Evolutionary conservation across 1,284 basidiomycete species (phyloP).

Genomic region (Cerioporus squamosus): DNA sequence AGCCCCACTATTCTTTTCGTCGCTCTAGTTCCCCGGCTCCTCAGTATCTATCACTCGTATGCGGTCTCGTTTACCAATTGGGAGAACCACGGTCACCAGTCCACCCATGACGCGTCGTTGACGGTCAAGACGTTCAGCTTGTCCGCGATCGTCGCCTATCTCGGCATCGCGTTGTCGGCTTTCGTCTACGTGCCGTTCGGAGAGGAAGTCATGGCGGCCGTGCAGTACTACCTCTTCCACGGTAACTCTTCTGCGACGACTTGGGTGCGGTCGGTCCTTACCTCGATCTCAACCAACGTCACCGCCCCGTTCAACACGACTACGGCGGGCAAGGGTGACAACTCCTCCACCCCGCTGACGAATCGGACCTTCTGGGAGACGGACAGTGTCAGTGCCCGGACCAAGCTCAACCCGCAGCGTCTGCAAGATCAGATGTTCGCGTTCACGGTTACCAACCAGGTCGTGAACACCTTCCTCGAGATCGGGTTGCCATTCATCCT

Average conservation of each 20-base stretch:
- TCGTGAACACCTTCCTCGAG: conserved; percentile 83
- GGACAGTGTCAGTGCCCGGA: conserved; percentile 49
- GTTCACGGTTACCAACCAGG: conserved; percentile 92
- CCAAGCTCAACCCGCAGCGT: conserved; percentile 68
- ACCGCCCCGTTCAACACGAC: conserved; percentile 23
- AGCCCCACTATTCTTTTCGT: conserved; percentile 87
- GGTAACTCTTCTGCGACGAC: conserved; percentile 17
- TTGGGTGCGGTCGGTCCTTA: conserved; percentile 27
- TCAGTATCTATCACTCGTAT: conserved; percentile 76
- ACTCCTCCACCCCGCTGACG: not conserved
- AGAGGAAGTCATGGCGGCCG: conserved; percentile 71
- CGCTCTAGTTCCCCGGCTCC: conserved; percentile 81
- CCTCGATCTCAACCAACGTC: conserved; percentile 23
- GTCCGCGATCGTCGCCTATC: conserved; percentile 88
- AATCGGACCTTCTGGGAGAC: conserved; percentile 52
- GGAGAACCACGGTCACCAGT: conserved; percentile 90
- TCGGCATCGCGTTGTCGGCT: conserved; percentile 82
- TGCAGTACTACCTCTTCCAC: conserved; percentile 47
- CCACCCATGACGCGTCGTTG: conserved; percentile 77
- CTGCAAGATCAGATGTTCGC: conserved; percentile 95
- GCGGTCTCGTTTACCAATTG: conserved; percentile 80
- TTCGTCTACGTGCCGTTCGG: conserved; percentile 95
- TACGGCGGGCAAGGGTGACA: conserved; percentile 1
- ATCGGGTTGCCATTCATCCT: conserved; percentile 84
- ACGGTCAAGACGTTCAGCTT: conserved; percentile 94